Evolutionary conservation across 805 yeast species (phyloP).

Genomic region (Teunomyces gatunensis): DNA sequence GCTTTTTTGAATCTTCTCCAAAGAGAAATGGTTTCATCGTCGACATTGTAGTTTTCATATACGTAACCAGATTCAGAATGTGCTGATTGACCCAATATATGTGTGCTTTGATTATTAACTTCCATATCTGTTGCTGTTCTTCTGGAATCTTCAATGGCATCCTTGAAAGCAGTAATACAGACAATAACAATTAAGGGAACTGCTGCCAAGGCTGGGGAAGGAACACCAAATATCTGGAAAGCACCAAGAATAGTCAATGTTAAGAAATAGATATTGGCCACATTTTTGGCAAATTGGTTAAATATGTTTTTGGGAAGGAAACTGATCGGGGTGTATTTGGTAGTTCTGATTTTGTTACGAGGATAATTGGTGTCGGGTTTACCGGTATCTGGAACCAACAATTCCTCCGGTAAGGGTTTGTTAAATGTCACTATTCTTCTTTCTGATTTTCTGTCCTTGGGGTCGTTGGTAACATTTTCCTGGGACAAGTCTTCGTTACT

Average conservation of each 20-base stretch:
- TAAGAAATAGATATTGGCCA: conserved; percentile 88
- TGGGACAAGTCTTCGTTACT: conserved; percentile 1
- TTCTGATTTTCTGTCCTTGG: conserved; percentile 28
- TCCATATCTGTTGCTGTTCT: conserved; percentile 70
- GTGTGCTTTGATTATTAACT: conserved; percentile 71
- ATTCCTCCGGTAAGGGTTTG: conserved; percentile 54
- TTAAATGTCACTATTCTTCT: conserved; percentile 58
- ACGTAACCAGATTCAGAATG: conserved; percentile 23
- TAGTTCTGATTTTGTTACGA: conserved; percentile 90
- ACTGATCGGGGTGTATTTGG: conserved; percentile 88
- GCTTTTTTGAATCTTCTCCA: conserved; percentile 72
- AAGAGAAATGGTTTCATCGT: conserved; percentile 57
- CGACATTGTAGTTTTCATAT: conserved; percentile 54
- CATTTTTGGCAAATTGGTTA: conserved; percentile 68
- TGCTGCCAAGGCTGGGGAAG: conserved; percentile 69
- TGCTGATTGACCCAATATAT: conserved; percentile 51
- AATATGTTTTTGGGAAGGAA: conserved; percentile 82
- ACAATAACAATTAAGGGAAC: conserved; percentile 82
- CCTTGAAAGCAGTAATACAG: conserved; percentile 69
- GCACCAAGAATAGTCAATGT: conserved; percentile 76
- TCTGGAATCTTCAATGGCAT: conserved; percentile 78
- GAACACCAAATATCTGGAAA: conserved; percentile 69
- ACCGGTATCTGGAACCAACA: conserved; percentile 56
- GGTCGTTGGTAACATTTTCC: conserved; percentile 27
- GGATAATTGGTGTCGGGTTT: conserved; percentile 63